A percentile compares a stretch with the other conserved stretches of the same genome.
Evolutionary conservation across 495 filamentous ascomycete species (phyloP).

Genomic region (Extremus antarcticus): DNA sequence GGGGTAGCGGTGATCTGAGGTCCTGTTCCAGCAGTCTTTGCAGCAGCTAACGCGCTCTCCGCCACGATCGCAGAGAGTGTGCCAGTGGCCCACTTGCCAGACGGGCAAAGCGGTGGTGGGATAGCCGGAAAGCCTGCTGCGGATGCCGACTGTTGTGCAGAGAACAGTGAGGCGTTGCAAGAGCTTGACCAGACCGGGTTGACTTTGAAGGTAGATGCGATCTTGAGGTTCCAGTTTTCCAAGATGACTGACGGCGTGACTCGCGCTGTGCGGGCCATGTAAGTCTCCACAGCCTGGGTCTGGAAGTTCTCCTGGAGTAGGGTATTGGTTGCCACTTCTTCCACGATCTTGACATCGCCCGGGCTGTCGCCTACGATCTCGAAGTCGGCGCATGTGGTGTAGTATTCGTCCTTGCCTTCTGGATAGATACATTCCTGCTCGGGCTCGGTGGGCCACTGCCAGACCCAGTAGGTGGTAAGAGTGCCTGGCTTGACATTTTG

Average conservation of each 20-base stretch:
- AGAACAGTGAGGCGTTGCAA: not conserved
- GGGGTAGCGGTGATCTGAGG: not conserved
- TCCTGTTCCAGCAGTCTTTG: not conserved
- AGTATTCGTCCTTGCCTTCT: constrained; percentile 54
- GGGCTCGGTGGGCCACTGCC: constrained; percentile 67
- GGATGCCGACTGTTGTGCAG: not conserved
- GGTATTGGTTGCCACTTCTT: constrained; percentile 28
- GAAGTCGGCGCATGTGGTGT: constrained; percentile 75
- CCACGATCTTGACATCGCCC: constrained; percentile 31
- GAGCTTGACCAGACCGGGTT: not conserved
- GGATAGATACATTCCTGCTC: constrained; percentile 36
- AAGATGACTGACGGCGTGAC: not conserved
- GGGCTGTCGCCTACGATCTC: constrained; percentile 38
- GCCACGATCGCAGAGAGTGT: not conserved
- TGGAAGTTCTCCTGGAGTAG: not conserved
- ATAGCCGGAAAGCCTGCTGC: not conserved
- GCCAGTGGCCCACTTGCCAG: not conserved
- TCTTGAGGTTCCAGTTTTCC: not conserved
- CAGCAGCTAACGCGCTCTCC: not conserved
- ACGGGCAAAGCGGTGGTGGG: not conserved
- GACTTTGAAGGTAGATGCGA: not conserved
- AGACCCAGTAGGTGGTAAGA: constrained; percentile 82
- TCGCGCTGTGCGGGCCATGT: not conserved
- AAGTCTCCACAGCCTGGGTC: not conserved
- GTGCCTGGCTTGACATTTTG: constrained; percentile 40